Conservation (phyloP, 495 filamentous ascomycete genomes). For the Penicillium paxilli region DNA sequence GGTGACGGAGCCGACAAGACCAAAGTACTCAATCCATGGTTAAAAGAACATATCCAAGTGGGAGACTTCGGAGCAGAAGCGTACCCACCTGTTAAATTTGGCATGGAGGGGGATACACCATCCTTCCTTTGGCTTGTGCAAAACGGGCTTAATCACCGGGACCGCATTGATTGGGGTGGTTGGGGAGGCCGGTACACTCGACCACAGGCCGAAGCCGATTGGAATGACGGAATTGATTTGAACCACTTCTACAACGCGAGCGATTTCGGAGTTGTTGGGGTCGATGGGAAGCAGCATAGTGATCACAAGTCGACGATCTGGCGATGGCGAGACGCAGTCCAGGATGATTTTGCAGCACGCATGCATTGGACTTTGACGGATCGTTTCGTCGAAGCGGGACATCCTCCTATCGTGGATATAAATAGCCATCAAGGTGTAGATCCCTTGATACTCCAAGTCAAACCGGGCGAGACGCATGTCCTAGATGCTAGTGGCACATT, state of each 20-base stretch:
- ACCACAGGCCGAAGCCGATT: background rate
- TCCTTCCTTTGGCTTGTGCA: slow-evolving; percentile 44
- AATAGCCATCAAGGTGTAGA: slow-evolving; percentile 31
- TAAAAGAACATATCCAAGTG: slow-evolving; percentile 42
- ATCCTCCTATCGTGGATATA: slow-evolving; percentile 37
- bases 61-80: slow-evolving; percentile 32
- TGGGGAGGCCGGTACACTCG: slow-evolving; percentile 25
- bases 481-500: slow-evolving; percentile 37
- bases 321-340: slow-evolving; percentile 46
- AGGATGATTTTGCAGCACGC: slow-evolving; percentile 47
- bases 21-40: slow-evolving; percentile 36
- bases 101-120: slow-evolving; percentile 46
- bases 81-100: slow-evolving; percentile 42
- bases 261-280: slow-evolving; percentile 12
- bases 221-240: slow-evolving; percentile 10
- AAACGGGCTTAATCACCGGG: slow-evolving; percentile 40
- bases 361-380: slow-evolving; percentile 41
- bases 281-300: slow-evolving; percentile 26
- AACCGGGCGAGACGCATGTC: slow-evolving; percentile 24
- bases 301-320: slow-evolving; percentile 44
- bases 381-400: slow-evolving; percentile 26
- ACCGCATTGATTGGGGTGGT: slow-evolving; percentile 43
- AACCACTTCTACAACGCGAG: slow-evolving; percentile 39
- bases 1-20: slow-evolving; percentile 36
- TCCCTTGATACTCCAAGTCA: slow-evolving; percentile 24